Percentiles rank a stretch among this genome's conserved stretches.
phyloP scores from a whole-genome alignment of 2,329 filamentous ascomycete species.

The Cladorrhinum sp. region DNA sequence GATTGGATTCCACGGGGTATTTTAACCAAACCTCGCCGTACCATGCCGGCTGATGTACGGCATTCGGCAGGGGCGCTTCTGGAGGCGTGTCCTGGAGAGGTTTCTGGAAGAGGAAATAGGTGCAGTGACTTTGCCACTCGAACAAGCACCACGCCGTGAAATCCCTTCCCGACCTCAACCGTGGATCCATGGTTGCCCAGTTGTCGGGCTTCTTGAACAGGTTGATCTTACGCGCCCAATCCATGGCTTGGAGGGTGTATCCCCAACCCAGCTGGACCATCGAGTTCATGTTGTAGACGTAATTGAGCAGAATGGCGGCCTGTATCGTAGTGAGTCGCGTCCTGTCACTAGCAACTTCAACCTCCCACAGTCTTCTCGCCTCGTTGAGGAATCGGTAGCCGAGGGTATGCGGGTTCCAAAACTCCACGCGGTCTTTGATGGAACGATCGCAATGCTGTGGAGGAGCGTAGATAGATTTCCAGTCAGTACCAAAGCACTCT shows the following conservation, averaged over 20 bases:
- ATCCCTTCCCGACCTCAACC: slow-evolving; percentile 18
- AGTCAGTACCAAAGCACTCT: not conserved
- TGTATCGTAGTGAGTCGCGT: slow-evolving; percentile 35
- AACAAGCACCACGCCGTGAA: slow-evolving; percentile 38
- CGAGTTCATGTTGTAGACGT: slow-evolving; percentile 32
- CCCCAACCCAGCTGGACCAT: slow-evolving; percentile 28
- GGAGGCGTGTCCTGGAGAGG: slow-evolving; percentile 34
- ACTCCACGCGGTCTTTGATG: slow-evolving; percentile 32
- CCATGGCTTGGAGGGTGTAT: slow-evolving; percentile 25
- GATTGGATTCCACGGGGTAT: slow-evolving; percentile 31
- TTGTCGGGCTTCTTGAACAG: slow-evolving; percentile 24
- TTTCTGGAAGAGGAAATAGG: not conserved
- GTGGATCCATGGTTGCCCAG: slow-evolving; percentile 20
- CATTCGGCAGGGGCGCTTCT: slow-evolving; percentile 31
- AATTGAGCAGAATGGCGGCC: slow-evolving; percentile 33
- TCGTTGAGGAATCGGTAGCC: slow-evolving; percentile 39
- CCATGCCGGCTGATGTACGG: slow-evolving; percentile 25
- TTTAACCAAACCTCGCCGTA: slow-evolving; percentile 38
- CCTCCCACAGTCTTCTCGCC: slow-evolving; percentile 39
- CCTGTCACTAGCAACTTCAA: slow-evolving; percentile 27
- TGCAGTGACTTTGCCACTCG: slow-evolving; percentile 30
- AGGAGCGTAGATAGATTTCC: not conserved
- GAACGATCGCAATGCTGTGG: slow-evolving; percentile 32
- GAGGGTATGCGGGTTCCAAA: slow-evolving; percentile 37
- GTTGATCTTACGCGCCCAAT: slow-evolving; percentile 25